Conservation (phyloP, 306 rosid genomes). For the Carpinus viminea region DNA sequence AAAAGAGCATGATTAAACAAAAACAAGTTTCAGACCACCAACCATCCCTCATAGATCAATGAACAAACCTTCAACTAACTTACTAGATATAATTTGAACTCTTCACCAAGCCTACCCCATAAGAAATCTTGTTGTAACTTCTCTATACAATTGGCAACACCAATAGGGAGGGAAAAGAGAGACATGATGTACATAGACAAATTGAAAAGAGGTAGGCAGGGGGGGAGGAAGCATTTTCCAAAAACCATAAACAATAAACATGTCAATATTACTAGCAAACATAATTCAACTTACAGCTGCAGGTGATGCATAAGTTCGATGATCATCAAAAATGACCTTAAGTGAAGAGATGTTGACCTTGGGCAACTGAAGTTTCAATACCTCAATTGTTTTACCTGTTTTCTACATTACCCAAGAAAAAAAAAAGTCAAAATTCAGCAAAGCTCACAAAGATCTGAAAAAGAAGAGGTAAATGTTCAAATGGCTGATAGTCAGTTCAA, state of each 20-base stretch:
- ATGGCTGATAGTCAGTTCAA: background rate
- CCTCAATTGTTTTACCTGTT: conserved; percentile 78
- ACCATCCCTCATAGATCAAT: no score
- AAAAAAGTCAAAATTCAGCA: conserved; percentile 12
- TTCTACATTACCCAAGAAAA: conserved; percentile 48
- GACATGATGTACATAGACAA: no score
- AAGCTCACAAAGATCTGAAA: background rate
- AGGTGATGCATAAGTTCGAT: conserved; percentile 90
- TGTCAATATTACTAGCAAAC: conserved; percentile 8
- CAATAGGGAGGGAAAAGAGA: no score
- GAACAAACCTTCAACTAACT: no score
- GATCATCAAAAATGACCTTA: conserved; percentile 81
- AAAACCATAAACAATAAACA: conserved; percentile 4
- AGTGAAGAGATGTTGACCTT: conserved; percentile 77
- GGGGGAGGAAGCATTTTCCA: background rate
- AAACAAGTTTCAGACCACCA: no score
- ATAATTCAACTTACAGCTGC: conserved; percentile 70
- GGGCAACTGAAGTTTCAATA: conserved; percentile 81
- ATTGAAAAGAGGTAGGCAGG: background rate
- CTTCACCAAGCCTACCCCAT: no score
- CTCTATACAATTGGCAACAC: no score
- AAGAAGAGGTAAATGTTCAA: background rate
- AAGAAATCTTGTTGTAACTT: no score
- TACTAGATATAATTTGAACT: no score
- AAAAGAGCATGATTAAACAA: no score